These are phyloP conservation scores for Euphrasia confusa DNA, from an alignment of 257 asterid genomes.

Conservation along the genomic window DNA sequence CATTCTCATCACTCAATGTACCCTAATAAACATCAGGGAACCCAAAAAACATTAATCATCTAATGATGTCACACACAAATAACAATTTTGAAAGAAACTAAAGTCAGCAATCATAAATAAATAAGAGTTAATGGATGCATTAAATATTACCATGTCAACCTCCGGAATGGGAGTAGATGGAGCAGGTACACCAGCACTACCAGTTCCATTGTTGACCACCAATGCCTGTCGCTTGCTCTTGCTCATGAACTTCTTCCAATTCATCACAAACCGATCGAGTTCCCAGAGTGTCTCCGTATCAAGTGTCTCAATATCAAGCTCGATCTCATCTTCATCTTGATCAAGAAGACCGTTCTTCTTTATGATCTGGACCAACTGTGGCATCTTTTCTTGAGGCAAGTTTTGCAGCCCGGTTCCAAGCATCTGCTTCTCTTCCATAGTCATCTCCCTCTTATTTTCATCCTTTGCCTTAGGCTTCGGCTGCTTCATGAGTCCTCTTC, in stretches of 20 bases:
- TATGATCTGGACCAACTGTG: slow-evolving; percentile 72
- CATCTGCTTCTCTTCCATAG: slow-evolving; percentile 88
- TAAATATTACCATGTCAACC: slow-evolving; percentile 37
- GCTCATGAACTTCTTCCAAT: slow-evolving; percentile 92
- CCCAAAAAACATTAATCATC: neutral
- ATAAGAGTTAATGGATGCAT: neutral
- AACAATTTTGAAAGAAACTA: too few species aligned
- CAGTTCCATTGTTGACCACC: slow-evolving; percentile 33
- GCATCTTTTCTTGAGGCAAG: slow-evolving; percentile 96
- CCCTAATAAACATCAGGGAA: slow-evolving; percentile 35
- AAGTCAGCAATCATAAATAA: too few species aligned
- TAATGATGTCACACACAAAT: neutral
- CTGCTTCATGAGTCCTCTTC: slow-evolving; percentile 40
- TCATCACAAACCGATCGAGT: slow-evolving; percentile 87
- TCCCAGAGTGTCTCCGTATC: slow-evolving; percentile 97
- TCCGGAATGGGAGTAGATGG: slow-evolving; percentile 48
- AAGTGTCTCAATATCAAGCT: slow-evolving; percentile 92
- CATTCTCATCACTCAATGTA: slow-evolving; percentile 44
- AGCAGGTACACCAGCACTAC: slow-evolving; percentile 15
- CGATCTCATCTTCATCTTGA: slow-evolving; percentile 95
- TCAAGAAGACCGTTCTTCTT: slow-evolving; percentile 77
- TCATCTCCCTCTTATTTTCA: slow-evolving; percentile 85
- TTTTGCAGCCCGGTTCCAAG: slow-evolving; percentile 86
- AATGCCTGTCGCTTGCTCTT: slow-evolving; percentile 76
- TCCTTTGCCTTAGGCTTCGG: slow-evolving; percentile 96